Percentiles rank a stretch among this genome's conserved stretches.
Evolutionary conservation across 768 basidiomycete species (phyloP).

Genomic region (Nevesoporus exiguus): DNA sequence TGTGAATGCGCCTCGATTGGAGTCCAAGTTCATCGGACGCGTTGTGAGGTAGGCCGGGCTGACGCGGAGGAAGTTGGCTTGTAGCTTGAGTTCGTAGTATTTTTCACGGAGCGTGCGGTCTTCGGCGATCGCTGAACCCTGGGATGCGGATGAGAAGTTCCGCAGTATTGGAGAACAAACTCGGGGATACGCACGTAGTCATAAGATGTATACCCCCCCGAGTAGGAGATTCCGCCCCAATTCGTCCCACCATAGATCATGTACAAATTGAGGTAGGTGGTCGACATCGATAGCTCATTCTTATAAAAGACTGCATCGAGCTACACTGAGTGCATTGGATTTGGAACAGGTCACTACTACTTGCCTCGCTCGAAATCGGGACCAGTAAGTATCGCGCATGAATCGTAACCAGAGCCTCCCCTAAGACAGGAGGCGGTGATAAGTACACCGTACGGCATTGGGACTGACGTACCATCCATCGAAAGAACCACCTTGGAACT

Average conservation of each 20-base stretch:
- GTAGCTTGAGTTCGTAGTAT: conserved; percentile 50
- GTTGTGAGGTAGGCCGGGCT: conserved; percentile 50
- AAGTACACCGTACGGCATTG: conserved; percentile 11
- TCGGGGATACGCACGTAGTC: conserved; percentile 42
- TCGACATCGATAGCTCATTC: conserved; percentile 19
- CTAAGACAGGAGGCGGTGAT: conserved; percentile 8
- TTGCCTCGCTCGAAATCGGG: conserved; percentile 24
- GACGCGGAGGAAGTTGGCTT: conserved; percentile 48
- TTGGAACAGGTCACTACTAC: background rate
- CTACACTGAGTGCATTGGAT: conserved; percentile 4
- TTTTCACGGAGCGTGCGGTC: conserved; percentile 51
- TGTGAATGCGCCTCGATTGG: conserved; percentile 44
- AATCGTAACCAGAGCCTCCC: conserved; percentile 23
- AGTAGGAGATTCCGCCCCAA: conserved; percentile 54
- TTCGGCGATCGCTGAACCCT: conserved; percentile 51
- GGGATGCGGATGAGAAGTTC: background rate
- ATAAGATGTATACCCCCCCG: conserved; percentile 58
- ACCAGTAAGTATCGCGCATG: conserved; percentile 23
- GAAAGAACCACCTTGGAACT: conserved; percentile 44
- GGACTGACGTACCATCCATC: conserved; percentile 48
- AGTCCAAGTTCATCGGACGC: conserved; percentile 40
- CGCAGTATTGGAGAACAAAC: background rate
- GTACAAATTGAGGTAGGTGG: conserved; percentile 40
- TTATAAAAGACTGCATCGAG: conserved; percentile 17
- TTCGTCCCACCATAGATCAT: conserved; percentile 66